Evolutionary conservation across 2,329 filamentous ascomycete genomes (phyloP).

Genomic region (Macrophomina tecta): DNA sequence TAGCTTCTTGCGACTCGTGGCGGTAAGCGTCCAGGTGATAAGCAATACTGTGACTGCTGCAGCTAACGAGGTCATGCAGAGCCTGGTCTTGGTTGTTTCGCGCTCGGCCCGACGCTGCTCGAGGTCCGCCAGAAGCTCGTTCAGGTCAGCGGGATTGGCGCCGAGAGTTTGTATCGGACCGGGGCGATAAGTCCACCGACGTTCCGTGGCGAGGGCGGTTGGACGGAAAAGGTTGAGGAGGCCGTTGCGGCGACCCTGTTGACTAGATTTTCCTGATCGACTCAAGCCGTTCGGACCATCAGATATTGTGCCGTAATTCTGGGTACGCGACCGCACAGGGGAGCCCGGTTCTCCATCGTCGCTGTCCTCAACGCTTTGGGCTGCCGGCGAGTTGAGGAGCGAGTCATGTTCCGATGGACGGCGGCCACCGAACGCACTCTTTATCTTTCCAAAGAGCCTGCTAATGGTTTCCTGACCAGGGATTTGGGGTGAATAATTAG

Average conservation of each 20-base stretch:
- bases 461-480: constrained; percentile 69
- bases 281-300: neutral
- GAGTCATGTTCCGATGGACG: constrained; percentile 33
- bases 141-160: constrained; percentile 11
- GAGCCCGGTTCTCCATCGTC: constrained; percentile 33
- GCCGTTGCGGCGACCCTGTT: neutral
- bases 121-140: constrained; percentile 21
- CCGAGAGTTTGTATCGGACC: constrained; percentile 10
- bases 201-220: neutral
- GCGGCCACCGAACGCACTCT: constrained; percentile 28
- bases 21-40: constrained; percentile 69
- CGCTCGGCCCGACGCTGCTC: constrained; percentile 40
- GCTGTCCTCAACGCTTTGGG: constrained; percentile 29
- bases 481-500: constrained; percentile 65
- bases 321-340: constrained; percentile 42
- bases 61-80: constrained; percentile 59
- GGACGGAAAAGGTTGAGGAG: constrained; percentile 26
- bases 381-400: constrained; percentile 40
- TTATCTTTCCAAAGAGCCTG: constrained; percentile 53
- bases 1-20: constrained; percentile 71
- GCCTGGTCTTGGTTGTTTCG: constrained; percentile 43
- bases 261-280: constrained; percentile 28
- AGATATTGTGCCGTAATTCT: constrained; percentile 24
- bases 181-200: constrained; percentile 6
- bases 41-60: constrained; percentile 68